Base-by-base conservation (phyloP, 148 eudicot species). In the Rhododendron simsii region DNA sequence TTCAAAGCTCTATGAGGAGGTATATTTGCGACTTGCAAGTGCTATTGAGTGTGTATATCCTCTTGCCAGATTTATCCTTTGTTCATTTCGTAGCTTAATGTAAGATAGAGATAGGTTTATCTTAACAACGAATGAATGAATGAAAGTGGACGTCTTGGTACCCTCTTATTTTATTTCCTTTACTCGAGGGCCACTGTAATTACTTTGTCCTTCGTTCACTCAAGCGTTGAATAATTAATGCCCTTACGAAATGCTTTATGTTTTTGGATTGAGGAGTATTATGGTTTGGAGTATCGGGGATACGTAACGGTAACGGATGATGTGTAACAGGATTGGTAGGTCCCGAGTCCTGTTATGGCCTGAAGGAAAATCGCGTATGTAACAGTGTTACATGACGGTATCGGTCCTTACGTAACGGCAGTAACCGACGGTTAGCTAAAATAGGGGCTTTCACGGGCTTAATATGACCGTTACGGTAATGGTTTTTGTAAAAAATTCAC, bases 1-100 rank as follows among this genome's bases (percentile, higher is more conserved):
- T 45, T 89, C 93, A 75, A 93, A 93, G 90, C 88, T 97, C 41
- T 97, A 94, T 88, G 95, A 91, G 80, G 94, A 95, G 94, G 99
- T 95, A 91, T 78, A 7, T 35, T 67, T 67, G 74, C n/a, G 10
- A 59, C 85, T 86, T 48, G 69, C 81, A 35, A 53, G 69, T 48
- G 47, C 51, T 82, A 21, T 81, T 50, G 33, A 14, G 33, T 30
- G 18, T 37, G 4, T 59, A 23, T 50, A 53, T 10, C 7, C 21
- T 16, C 61, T 55, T 55, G 61, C 61, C 5, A 21, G 21, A 55
- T 55, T 55, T 55, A 15, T 55, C 61, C 21, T 55, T 55, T 18
- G 61, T 18, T 13, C 15, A 15, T 53, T 53, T 53, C 57, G 20
- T 14, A 53, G 57, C 57, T 53, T 53, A 53, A 14, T 53, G 57